phyloP scores from a whole-genome alignment of 148 eudicot species.

The Camellia japonica region DNA sequence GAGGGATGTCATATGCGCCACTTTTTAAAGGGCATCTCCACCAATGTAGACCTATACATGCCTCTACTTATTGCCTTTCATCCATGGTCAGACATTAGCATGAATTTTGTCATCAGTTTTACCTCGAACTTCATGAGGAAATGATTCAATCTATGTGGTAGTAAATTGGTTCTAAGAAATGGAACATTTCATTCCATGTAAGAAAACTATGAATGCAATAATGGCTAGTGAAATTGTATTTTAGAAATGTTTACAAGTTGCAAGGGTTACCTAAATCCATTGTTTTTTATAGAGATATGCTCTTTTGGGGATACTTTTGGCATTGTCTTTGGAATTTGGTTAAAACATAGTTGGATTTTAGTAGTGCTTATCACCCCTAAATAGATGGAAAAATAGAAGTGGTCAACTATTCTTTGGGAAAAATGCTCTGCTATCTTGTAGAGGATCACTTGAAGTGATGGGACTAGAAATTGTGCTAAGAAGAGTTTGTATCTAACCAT shows the following conservation, averaged over 20 bases:
- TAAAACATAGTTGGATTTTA: neutral
- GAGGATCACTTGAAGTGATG: no score
- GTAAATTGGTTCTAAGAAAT: neutral
- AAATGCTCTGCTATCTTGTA: no score
- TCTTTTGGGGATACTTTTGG: neutral
- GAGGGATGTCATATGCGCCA: neutral
- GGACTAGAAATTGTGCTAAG: no score
- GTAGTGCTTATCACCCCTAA: neutral
- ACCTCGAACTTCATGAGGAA: neutral
- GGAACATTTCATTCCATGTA: neutral
- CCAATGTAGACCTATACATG: neutral
- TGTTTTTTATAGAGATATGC: neutral
- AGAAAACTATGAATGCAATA: neutral
- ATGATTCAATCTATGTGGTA: neutral
- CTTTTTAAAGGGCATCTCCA: neutral
- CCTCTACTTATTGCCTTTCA: neutral
- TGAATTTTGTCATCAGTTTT: neutral
- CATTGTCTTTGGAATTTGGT: neutral
- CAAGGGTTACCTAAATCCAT: neutral
- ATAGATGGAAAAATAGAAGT: neutral
- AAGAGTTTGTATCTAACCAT: no score
- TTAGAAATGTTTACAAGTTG: neutral
- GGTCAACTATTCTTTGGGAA: no score
- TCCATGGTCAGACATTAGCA: neutral
- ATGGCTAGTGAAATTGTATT: neutral